Base-by-base conservation (phyloP, 1,284 basidiomycete genomes). In the Microbotryum intermedium region DNA sequence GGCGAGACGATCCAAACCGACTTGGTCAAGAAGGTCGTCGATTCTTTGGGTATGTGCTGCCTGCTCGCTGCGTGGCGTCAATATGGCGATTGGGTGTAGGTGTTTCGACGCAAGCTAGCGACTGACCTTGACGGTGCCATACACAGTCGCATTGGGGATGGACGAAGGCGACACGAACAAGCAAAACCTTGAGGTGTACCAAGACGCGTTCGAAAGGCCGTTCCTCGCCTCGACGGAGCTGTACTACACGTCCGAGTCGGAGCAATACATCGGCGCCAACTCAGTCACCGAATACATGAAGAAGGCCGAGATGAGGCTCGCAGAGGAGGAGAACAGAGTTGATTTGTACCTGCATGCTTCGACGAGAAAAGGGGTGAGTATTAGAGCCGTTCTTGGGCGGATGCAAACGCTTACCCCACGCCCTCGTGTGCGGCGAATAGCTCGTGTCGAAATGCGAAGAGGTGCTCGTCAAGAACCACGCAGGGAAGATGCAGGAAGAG, bases 241-340 rank as follows among this genome's bases (percentile, higher is more conserved):
- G 54, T 97, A 92, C 79, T 98, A 99, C 80, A 84, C 83, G 66
- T 81, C 85, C 64, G 94, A 98, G 76, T 94, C 90, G 2, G 84
- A 90, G 65, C 82, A 86, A 2, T 98, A 94, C 79, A 83, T 97
- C 29, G 84, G 86, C 2, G 84, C 87, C 71, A 94, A 93, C 76
- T 87, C 84, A 50, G 89, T 97, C 42, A 88, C 91, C 26, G 95
- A 98, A 75, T 99, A 98, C 76, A 82, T 99, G 76, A 92, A 88
- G 80, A 94, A 92, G 77, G 95, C 91, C 3, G 93, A 97, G 73
- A 85, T 86, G 69, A 83, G 95, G 30, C 78, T 98, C 60, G 82
- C 85, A 61, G 94, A 99, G 76, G 95, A 99, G 74, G 90, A 94
- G 74, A 89, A 94, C 69, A 84, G 95, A 44, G 90, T 98, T 44